Percentiles rank a stretch among this genome's conserved stretches.
These are phyloP conservation scores for Pyrus pyrifolia DNA, from an alignment of 306 rosid species.

Conservation along the genomic window DNA sequence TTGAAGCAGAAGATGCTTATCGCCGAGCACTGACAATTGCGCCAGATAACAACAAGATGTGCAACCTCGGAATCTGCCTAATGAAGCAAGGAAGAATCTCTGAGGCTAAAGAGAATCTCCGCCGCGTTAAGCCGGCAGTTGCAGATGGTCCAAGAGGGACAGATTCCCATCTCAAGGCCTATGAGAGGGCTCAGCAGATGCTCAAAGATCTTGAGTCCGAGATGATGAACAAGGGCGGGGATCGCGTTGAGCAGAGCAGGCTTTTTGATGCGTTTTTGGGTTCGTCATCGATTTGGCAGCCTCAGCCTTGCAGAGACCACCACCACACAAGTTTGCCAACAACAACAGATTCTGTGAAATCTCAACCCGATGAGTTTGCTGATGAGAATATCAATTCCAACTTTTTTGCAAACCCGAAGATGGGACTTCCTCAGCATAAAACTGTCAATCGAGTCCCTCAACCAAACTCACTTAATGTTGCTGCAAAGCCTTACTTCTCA, in stretches of 20 bases:
- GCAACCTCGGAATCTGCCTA: slow-evolving; percentile 91
- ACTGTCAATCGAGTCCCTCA: slow-evolving; percentile 17
- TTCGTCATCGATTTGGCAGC: slow-evolving; percentile 98
- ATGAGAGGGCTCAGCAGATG: slow-evolving; percentile 99
- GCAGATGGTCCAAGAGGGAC: slow-evolving; percentile 97
- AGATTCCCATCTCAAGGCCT: slow-evolving; percentile 95
- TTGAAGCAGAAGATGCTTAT: slow-evolving; percentile 95
- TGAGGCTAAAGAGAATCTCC: slow-evolving; percentile 81
- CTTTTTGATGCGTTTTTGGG: slow-evolving; percentile 89
- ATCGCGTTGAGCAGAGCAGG: slow-evolving; percentile 74
- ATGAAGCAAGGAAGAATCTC: slow-evolving; percentile 94
- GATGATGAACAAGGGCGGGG: slow-evolving; percentile 69
- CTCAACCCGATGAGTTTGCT: slow-evolving; percentile 39
- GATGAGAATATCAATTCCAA: slow-evolving; percentile 70
- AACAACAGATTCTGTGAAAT: slow-evolving; percentile 13
- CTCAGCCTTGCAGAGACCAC: slow-evolving; percentile 92
- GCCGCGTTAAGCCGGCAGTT: slow-evolving; percentile 73
- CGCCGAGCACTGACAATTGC: slow-evolving; percentile 73
- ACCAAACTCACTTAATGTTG: slow-evolving; percentile 51
- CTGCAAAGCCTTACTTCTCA: slow-evolving; percentile 76
- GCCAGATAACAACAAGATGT: slow-evolving; percentile 93
- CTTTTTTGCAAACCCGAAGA: slow-evolving; percentile 13
- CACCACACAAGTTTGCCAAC: slow-evolving; percentile 39
- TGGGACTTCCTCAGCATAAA: slow-evolving; percentile 19
- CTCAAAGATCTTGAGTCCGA: slow-evolving; percentile 86